These are phyloP conservation scores for Allium cepa DNA, from an alignment of 106 monocot species.

Conservation along the genomic window DNA sequence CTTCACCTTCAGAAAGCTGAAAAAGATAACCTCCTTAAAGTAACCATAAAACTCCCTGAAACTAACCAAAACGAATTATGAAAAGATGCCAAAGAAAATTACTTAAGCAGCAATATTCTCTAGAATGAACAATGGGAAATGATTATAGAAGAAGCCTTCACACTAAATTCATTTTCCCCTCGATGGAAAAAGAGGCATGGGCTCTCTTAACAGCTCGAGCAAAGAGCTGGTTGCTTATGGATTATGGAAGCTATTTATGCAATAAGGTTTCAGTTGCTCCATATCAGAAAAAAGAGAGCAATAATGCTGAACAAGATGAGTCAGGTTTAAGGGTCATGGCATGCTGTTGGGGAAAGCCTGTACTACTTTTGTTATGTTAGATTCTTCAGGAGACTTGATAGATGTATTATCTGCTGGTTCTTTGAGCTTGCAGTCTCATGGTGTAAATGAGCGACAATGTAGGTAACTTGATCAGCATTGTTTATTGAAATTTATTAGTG, in stretches of 20 bases:
- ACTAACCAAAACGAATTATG: constrained; percentile 45
- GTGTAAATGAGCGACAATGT: constrained; percentile 69
- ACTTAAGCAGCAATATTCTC: constrained; percentile 68
- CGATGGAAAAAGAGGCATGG: constrained; percentile 93
- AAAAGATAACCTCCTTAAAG: constrained; percentile 91
- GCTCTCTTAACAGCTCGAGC: constrained; percentile 58
- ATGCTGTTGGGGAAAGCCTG: constrained; percentile 94
- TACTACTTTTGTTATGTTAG: constrained; percentile 94
- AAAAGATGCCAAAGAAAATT: constrained; percentile 54
- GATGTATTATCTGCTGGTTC: constrained; percentile 94
- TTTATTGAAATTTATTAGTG: constrained; percentile 73
- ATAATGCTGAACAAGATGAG: constrained; percentile 47
- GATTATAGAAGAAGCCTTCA: constrained; percentile 86
- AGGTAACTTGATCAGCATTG: constrained; percentile 87
- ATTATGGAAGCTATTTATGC: constrained; percentile 87
- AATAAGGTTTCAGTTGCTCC: constrained; percentile 87
- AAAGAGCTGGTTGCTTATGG: constrained; percentile 77
- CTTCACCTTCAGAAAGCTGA: constrained; percentile 92
- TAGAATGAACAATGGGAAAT: constrained; percentile 87
- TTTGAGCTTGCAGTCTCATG: constrained; percentile 63
- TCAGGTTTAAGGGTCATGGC: constrained; percentile 68
- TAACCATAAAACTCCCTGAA: constrained; percentile 74
- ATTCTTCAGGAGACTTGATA: constrained; percentile 85
- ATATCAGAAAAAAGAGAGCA: constrained; percentile 43
- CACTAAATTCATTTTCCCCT: constrained; percentile 63